Base-by-base conservation (phyloP, 768 basidiomycete species). In the Gymnopilus junonius region DNA sequence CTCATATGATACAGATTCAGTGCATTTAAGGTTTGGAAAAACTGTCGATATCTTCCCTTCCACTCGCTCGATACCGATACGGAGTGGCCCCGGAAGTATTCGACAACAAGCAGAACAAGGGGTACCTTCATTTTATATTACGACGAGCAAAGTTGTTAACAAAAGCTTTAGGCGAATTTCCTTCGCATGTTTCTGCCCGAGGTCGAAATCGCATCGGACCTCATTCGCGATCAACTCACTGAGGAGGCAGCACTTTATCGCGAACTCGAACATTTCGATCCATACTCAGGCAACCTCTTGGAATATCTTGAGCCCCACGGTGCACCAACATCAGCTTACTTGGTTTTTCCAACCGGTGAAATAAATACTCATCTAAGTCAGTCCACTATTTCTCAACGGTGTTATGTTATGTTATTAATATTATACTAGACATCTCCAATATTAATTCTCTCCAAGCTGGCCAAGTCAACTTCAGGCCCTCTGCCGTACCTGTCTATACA, bases 121-220 rank as follows among this genome's bases (percentile, higher is more conserved):
- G 23, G 92, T 93, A 72, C 55, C 55, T 37, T 20, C n/a, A 51
- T 34, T 29, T 29, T 39, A 32, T 34, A 58, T 61, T 58, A 29
- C 50, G 1, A 11, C 23, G 20, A 25, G 61, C 17, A 5, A 15
- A 7, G 48, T 8, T 21, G 10, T 21, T 21, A 31, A 35, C 11
- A 63, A 25, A 32, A 32, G 29, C 29, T 57, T 21, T 62, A 94
- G 92, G 83, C 89, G 14, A 86, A 88, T 59, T 92, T 91, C 67
- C 79, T 93, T 50, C 85, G 89, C 46, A 87, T 85, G 4, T 82
- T 84, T 72, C 82, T 89, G 58, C 91, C 92, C 1, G 91, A 93
- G 63, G 80, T 89, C 15, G 90, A 93, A 62, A 78, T 94, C n/a
- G 77, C 90, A 7, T 76, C 83, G n/a, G 87, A 91, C 40, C 75